Conservation (phyloP, 179 eudicot species). For the Corrigiola litoralis region DNA sequence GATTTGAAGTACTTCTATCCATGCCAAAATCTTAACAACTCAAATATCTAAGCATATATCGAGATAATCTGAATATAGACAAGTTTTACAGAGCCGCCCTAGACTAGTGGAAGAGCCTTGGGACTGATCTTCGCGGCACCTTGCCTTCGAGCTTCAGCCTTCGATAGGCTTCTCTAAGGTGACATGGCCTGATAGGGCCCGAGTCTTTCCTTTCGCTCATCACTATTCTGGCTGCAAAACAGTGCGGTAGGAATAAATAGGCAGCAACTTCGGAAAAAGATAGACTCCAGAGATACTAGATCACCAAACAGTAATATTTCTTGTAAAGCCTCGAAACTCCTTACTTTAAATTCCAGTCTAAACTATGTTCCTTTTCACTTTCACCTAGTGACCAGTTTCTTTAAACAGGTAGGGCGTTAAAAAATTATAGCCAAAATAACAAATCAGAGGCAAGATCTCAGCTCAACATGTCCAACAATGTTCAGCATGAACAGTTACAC, state of each 20-base stretch:
- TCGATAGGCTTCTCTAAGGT: slow-evolving; percentile 81
- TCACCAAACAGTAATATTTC: neutral
- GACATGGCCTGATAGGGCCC: slow-evolving; percentile 94
- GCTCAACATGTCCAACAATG: no score
- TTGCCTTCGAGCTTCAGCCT: slow-evolving; percentile 92
- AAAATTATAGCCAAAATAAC: neutral
- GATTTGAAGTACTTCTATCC: neutral
- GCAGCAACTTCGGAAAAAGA: neutral
- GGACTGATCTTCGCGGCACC: slow-evolving; percentile 74
- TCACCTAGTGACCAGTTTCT: neutral
- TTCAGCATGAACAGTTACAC: no score
- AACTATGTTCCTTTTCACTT: no score
- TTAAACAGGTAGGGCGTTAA: neutral
- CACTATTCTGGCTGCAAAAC: slow-evolving; percentile 64
- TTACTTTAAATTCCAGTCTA: neutral
- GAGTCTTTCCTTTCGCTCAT: slow-evolving; percentile 80
- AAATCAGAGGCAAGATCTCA: neutral
- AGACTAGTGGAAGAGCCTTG: slow-evolving; percentile 71
- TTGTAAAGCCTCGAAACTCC: neutral
- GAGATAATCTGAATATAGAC: neutral
- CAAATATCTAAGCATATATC: neutral
- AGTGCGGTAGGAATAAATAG: neutral
- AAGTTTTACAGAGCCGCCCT: neutral
- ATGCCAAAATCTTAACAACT: neutral
- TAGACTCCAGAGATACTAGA: no score